Percentiles rank a stretch among this genome's conserved stretches.
phyloP scores from a whole-genome alignment of 208 protist species.

The Sergeia podlipaevii region DNA sequence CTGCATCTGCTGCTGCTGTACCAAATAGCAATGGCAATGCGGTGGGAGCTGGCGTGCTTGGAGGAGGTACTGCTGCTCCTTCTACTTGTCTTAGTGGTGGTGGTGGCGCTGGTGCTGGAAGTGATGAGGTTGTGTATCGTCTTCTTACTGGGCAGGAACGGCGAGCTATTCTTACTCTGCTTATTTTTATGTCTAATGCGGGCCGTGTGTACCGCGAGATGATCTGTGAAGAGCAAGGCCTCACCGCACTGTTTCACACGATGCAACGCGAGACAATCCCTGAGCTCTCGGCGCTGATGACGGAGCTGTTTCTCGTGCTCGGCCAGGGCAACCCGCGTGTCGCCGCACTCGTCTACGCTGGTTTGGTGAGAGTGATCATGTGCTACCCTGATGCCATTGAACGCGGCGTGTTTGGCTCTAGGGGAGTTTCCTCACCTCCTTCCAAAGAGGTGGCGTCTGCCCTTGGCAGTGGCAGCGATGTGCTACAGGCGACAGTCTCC shows the following conservation, averaged over 20 bases:
- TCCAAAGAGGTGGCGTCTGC: too few relatives aligned
- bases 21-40: neutral
- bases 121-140: too few relatives aligned
- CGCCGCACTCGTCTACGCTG: constrained; percentile 42
- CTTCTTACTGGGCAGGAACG: constrained; percentile 38
- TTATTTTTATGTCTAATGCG: constrained; percentile 77
- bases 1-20: neutral
- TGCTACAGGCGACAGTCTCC: neutral
- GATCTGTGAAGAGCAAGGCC: constrained; percentile 59
- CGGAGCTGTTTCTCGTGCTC: constrained; percentile 60
- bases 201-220: constrained; percentile 88
- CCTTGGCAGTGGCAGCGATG: neutral
- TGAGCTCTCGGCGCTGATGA: constrained; percentile 39
- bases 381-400: neutral
- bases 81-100: too few relatives aligned
- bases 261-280: constrained; percentile 50
- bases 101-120: too few relatives aligned
- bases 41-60: neutral
- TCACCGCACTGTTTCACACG: constrained; percentile 46
- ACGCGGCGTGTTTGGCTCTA: neutral
- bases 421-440: neutral
- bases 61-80: neutral
- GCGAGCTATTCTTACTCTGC: constrained; percentile 42
- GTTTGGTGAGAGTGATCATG: constrained; percentile 47
- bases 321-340: constrained; percentile 58